Percentiles rank a stretch among this genome's conserved stretches.
These are phyloP conservation scores for Wickerhamiella azyma DNA, from an alignment of 805 yeast genomes.

Conservation along the genomic window DNA sequence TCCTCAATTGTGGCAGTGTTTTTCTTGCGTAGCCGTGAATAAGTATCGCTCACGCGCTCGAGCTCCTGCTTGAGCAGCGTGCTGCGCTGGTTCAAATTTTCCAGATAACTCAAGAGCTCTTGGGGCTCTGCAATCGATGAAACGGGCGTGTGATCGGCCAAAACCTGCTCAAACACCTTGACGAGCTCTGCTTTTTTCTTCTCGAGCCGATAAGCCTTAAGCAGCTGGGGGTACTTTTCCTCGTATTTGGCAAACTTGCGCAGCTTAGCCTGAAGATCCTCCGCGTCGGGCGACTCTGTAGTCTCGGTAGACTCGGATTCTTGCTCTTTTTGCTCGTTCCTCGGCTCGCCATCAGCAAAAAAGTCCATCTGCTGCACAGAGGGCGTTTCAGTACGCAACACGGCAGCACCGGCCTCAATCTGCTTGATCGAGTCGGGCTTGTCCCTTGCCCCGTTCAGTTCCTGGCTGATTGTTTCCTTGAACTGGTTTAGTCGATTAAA, in stretches of 20 bases:
- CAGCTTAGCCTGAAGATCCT: slow-evolving; percentile 14
- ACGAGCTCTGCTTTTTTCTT: slow-evolving; percentile 52
- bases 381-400: slow-evolving; percentile 16
- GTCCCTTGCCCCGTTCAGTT: slow-evolving; percentile 25
- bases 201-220: slow-evolving; percentile 76
- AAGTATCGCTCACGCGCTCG: slow-evolving; percentile 29
- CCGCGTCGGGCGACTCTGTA: slow-evolving; percentile 3
- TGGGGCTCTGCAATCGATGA: slow-evolving; percentile 61
- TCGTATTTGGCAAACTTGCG: slow-evolving; percentile 44
- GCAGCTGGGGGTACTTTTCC: slow-evolving; percentile 68
- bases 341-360: neutral
- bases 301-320: slow-evolving; percentile 5
- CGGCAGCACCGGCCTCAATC: slow-evolving; percentile 16
- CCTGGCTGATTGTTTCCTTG: slow-evolving; percentile 51
- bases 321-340: slow-evolving; percentile 10
- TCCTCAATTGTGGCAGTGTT: slow-evolving; percentile 1
- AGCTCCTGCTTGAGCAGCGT: slow-evolving; percentile 53
- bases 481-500: slow-evolving; percentile 46
- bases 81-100: slow-evolving; percentile 46
- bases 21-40: slow-evolving; percentile 12
- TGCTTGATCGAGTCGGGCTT: slow-evolving; percentile 12
- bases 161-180: slow-evolving; percentile 46
- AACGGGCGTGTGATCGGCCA: slow-evolving; percentile 72
- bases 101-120: slow-evolving; percentile 53
- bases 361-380: slow-evolving; percentile 15